Base-by-base conservation (phyloP, 257 asterid genomes). In the Henckelia pumila region DNA sequence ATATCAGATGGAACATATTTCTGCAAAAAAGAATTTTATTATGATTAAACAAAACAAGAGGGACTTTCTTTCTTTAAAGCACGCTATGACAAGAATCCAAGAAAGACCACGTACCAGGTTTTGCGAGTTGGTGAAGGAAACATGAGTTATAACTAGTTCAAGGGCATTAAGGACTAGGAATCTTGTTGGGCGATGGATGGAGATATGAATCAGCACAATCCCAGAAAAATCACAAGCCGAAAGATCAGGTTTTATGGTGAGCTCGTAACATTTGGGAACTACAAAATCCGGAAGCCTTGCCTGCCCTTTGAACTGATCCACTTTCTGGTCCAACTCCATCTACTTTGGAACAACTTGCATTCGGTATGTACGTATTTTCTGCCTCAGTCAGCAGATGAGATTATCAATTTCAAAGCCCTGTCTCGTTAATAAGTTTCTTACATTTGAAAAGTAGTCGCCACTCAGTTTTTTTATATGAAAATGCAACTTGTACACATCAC, bases 191-290 rank as follows among this genome's bases (percentile, higher is more conserved):
- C 63, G 64, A 9, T 33, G 17, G 26, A 78, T 56, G 65, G 68
- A 65, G 59, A 71, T 69, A 61, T 70, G 64, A 57, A 73, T 66
- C 6, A 35, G 59, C 6, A 73, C 67, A 25, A 11, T 29, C 20
- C 82, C 82, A 20, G 74, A 69, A 63, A 79, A 79, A 32, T 50
- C 63, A 19, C 60, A 73, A 24, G 66, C 75, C 5, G 68, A 52
- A 22, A 79, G 84, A 66, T 79, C 81, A 52, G 70, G 73, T 25
- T 70, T 79, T 24, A 73, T 37, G 23, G 72, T 66, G 62, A 79
- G 78, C 56, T 76, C 79, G 53, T 79, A 79, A 44, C 74, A 75
- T 66, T 76, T 76, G 2, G 84, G 84, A 40, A 76, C 76, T 50
- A 79, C 84, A 58, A 79, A 79, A 8, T 69, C 25, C 4, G 79